Evolutionary conservation across 2,329 filamentous ascomycete genomes (phyloP).

Genomic region (Ascochyta lentis): DNA sequence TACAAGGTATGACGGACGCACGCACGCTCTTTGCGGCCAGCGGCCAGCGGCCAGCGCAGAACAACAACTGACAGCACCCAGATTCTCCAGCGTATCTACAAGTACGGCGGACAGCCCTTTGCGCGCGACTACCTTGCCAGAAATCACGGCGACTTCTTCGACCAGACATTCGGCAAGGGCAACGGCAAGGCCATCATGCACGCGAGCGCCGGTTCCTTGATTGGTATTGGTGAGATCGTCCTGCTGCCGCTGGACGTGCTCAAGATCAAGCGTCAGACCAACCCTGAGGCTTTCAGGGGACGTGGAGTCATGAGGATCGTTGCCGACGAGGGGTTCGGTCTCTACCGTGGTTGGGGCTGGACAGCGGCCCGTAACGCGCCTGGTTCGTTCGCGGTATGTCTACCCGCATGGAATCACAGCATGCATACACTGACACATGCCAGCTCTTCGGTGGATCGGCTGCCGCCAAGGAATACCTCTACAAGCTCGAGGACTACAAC

Average conservation of each 20-base stretch:
- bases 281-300: slow-evolving; percentile 96
- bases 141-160: slow-evolving; percentile 84
- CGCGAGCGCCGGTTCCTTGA: slow-evolving; percentile 91
- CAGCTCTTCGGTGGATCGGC: slow-evolving; percentile 96
- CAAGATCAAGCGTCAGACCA: slow-evolving; percentile 99
- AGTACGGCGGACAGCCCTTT: slow-evolving; percentile 97
- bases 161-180: slow-evolving; percentile 90
- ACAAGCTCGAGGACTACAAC: slow-evolving; percentile 92
- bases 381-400: slow-evolving; percentile 89
- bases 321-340: slow-evolving; percentile 89
- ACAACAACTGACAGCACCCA: slow-evolving; percentile 41
- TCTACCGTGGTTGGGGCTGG: slow-evolving; percentile 98
- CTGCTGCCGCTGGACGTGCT: slow-evolving; percentile 94
- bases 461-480: slow-evolving; percentile 96
- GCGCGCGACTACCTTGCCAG: slow-evolving; percentile 84
- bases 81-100: slow-evolving; percentile 95
- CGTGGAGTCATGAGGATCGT: slow-evolving; percentile 90
- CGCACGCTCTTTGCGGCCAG: slow-evolving; percentile 13
- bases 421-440: slow-evolving; percentile 25
- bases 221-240: slow-evolving; percentile 97
- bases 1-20: slow-evolving; percentile 73
- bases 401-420: background rate
- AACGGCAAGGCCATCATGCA: slow-evolving; percentile 98
- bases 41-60: background rate
- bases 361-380: slow-evolving; percentile 96